Evolutionary conservation across 768 basidiomycete species (phyloP), one percentile per base, ranked within the genome.

Genomic region (Lyophyllum decastes): DNA sequence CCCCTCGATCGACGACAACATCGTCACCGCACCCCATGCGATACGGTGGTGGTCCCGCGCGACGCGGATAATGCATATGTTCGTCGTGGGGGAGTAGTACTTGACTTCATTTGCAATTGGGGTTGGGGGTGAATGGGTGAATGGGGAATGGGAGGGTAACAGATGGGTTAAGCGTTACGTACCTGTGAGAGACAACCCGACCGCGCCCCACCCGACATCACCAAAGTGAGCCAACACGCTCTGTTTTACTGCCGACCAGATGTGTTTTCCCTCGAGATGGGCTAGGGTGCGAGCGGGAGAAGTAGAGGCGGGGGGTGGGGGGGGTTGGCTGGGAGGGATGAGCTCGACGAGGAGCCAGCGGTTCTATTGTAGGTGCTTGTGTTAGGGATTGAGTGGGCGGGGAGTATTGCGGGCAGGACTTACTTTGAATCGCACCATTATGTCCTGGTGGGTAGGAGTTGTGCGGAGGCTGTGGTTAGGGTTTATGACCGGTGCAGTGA

Each of bases 341-440:
- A 95, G 87, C 71, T 96, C 93, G 54, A 94, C 86, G 30, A 96
- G 84, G 11, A 95, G 72, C 90, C 93, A 94, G 35, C 94, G 84
- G 69, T 94, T 95, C 92, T 94, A 40, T 44, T 16, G 30, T 3
- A 12, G 14, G 35, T 49, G 34, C 14, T 34, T 2, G 50, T 24
- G 33, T 33, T 14, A 25, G 12, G 35, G 2, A 4, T 35, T 7
- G 2, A 19, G 34, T n/a, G 21, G 27, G n/a, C 17, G 30, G 14
- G 26, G 10, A 4, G 1, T 21, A 2, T 8, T 22, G 27, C 7
- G 27, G 22, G 10, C 4, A 4, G 5, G 30, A 10, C 30, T 30
- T 45, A 67, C 66, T 62, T 67, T 65, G 59, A 67, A 67, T 52
- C 66, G 60, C 47, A 64, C 66, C 66, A 67, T 66, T 2, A 8